Base-by-base conservation (phyloP, 2,329 filamentous ascomycete species). In the Epichloe bromicola region DNA sequence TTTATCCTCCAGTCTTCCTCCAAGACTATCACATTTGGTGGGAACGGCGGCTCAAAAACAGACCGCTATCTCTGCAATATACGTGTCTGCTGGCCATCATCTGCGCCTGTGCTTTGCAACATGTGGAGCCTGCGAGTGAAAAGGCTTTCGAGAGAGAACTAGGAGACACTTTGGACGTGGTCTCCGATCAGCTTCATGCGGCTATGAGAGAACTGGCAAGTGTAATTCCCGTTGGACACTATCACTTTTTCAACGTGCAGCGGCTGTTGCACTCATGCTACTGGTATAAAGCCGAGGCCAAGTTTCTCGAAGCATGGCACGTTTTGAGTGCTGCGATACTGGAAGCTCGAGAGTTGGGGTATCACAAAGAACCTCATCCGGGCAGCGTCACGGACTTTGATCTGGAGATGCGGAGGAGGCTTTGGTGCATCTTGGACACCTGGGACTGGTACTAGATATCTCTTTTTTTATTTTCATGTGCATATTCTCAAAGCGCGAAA, bases 281-380 rank as follows among this genome's bases (percentile, higher is more conserved):
- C 40, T 66, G 63, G 63, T 64, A 61, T 56, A 66, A 65, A 49
- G 59, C 60, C 5, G 63, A 66, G 44, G 63, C 60, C 17, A 53
- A 56, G 38, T 64, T 65, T 34, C 52, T 60, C 12, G 63, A 65
- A 48, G 58, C 58, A 11, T 65, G 63, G 61, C 63, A 64, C 20
- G 58, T 64, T 2, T 54, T 66, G 10, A 59, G 60, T n/a, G 57
- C 58, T n/a, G 62, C 64, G 3, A 59, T 65, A 19, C 51, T 62
- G 2, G 63, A 65, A 46, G 62, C 57, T 1, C 59, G 60, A 23
- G 61, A 64, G 49, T 59, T 65, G 5, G 59, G 59, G 17, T 58
- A 60, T 11, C 57, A 64, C 12, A 56, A 55, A 7, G 59, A 62
- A 23, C 52, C 59, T 1, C 40, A 41, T 2, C 46, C 49, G 12